A percentile compares a stretch with the other conserved stretches of the same genome.
phyloP scores from a whole-genome alignment of 108 stramenopile species.

The Fragilaria radians region DNA sequence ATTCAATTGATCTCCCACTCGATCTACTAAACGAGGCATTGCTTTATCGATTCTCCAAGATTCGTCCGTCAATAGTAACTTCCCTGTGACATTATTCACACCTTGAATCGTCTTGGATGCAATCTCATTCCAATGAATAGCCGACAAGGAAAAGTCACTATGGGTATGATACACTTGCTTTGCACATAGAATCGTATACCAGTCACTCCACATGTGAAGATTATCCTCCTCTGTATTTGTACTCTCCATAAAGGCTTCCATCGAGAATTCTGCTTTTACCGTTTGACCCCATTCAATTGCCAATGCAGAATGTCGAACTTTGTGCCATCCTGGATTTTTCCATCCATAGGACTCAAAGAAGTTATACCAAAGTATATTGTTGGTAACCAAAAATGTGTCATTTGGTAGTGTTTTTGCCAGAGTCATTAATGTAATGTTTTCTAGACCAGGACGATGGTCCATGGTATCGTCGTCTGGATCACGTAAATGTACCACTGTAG shows the following conservation, averaged over 20 bases:
- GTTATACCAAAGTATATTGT: constrained; percentile 31
- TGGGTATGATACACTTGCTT: constrained; percentile 35
- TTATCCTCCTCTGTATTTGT: no score
- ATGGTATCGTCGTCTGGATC: constrained; percentile 13
- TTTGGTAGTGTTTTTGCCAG: constrained; percentile 9
- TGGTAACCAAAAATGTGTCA: constrained; percentile 37
- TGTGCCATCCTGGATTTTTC: constrained; percentile 26
- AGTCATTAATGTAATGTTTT: constrained; percentile 18
- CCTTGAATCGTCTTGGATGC: constrained; percentile 25
- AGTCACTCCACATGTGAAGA: constrained; percentile 39
- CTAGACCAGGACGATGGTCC: constrained; percentile 28
- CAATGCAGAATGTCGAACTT: constrained; percentile 28
- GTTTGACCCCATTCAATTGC: constrained; percentile 1
- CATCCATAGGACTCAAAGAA: constrained; percentile 30
- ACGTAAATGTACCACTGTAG: constrained; percentile 38
- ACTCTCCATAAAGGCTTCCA: no score
- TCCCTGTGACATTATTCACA: constrained; percentile 20
- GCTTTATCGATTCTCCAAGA: constrained; percentile 1
- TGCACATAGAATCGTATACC: constrained; percentile 34
- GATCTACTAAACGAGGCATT: neutral
- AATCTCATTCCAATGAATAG: constrained; percentile 31
- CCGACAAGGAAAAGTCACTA: constrained; percentile 41
- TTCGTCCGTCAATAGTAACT: constrained; percentile 10
- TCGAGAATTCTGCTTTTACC: no score
- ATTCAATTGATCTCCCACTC: neutral